A percentile compares a stretch with the other conserved stretches of the same genome.
phyloP scores from a whole-genome alignment of 352 stramenopile species.

The Phytophthora macrochlamydospora region DNA sequence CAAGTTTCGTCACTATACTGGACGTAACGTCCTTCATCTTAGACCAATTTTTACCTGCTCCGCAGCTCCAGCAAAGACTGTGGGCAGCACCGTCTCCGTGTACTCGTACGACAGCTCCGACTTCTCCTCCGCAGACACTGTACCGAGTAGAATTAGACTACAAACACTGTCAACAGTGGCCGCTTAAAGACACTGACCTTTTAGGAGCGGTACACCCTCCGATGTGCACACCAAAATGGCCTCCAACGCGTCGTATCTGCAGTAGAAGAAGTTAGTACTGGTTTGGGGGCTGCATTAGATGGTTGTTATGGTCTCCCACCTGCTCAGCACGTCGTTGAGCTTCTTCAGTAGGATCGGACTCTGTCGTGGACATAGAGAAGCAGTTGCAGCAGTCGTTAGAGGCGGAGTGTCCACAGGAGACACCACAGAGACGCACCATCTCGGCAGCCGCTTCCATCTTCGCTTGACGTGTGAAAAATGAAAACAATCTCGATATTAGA shows the following conservation, averaged over 20 bases:
- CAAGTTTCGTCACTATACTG: not conserved
- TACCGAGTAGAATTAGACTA: conserved; percentile 1
- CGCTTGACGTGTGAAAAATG: not conserved
- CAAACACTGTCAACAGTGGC: conserved; percentile 35
- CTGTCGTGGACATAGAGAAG: conserved; percentile 18
- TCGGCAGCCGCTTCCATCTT: conserved; percentile 38
- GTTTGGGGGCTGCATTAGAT: not conserved
- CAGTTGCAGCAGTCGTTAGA: not conserved
- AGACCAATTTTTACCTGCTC: conserved; percentile 57
- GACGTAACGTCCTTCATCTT: not conserved
- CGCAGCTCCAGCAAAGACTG: conserved; percentile 74
- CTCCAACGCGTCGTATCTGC: conserved; percentile 75
- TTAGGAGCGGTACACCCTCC: conserved; percentile 75
- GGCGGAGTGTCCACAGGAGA: not conserved
- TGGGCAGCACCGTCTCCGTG: conserved; percentile 78
- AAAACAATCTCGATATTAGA: not conserved
- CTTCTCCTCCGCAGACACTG: conserved; percentile 54
- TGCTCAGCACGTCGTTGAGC: conserved; percentile 60
- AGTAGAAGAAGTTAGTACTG: conserved; percentile 4
- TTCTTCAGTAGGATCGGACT: conserved; percentile 70
- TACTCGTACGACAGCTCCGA: conserved; percentile 64
- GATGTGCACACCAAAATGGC: conserved; percentile 83
- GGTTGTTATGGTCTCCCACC: conserved; percentile 26
- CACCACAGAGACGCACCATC: conserved; percentile 23
- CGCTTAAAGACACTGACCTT: conserved; percentile 36